Base-by-base conservation (phyloP, 2,329 filamentous ascomycete species). In the Chaetomiaceae sp. region DNA sequence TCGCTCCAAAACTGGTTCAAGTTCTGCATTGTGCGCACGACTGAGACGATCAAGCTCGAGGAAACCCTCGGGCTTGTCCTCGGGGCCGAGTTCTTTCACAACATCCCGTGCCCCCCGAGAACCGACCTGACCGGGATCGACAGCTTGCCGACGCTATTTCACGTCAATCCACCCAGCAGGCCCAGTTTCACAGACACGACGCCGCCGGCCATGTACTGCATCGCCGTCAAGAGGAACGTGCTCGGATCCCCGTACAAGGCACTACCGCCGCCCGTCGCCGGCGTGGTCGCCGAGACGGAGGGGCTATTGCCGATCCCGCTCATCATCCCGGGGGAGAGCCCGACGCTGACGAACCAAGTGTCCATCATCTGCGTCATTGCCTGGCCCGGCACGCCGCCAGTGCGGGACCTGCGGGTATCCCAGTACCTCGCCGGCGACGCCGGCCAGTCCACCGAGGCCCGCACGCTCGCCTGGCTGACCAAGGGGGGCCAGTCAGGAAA, bases 341-440 rank as follows among this genome's bases (percentile, higher is more conserved):
- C 39, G 15, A 54, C 45, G 2, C 27, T 15, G 8, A 54, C 45
- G 2, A 54, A 54, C 52, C 5, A 25, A 11, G n/a, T 39, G 1
- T 54, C 52, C 11, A 46, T 54, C 3, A 34, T 22, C 19, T 54
- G 46, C 23, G 46, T 50, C 22, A 49, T 54, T 25, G 19, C 23
- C 17, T 54, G 52, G 52, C 17, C 45, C 25, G 39, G 31, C 31
- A 31, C 45, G 17, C 14, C 14, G 27, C 19, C 17, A 11, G 34
- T 54, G n/a, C n/a, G n/a, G n/a, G n/a, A n/a, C n/a, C n/a, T n/a
- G n/a, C n/a, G n/a, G n/a, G n/a, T n/a, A 8, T 54, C 52, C 2
- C 52, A 54, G 29, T 54, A 49, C 33, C 3, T 38, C 29, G 52
- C 31, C 11, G 52, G 52, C 15, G 52, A 54, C 25, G 52, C 40